Percentiles rank a stretch among this genome's conserved stretches.
phyloP scores from a whole-genome alignment of 225 moss, liverwort and hornwort species.

The Ulota crispa region DNA sequence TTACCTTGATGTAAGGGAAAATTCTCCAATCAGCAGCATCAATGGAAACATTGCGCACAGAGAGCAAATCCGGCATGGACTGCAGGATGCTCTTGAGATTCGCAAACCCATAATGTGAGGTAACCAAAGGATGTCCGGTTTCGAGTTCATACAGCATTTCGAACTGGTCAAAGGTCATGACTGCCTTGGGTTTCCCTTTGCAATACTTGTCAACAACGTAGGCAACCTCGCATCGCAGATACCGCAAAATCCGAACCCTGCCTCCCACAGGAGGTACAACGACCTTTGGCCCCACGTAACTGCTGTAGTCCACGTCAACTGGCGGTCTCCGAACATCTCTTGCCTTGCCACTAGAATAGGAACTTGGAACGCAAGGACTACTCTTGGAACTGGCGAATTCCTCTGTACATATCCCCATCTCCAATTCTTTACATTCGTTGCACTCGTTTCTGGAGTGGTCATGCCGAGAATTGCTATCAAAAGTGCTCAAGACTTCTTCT shows the following conservation, averaged over 20 bases:
- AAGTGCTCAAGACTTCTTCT: constrained; percentile 14
- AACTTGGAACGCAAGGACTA: constrained; percentile 2
- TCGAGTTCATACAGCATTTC: constrained; percentile 77
- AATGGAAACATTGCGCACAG: constrained; percentile 46
- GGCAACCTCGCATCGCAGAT: constrained; percentile 72
- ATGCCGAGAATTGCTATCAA: constrained; percentile 22
- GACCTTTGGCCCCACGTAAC: constrained; percentile 24
- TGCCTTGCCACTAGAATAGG: constrained; percentile 22
- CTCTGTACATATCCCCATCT: constrained; percentile 27
- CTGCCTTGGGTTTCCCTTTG: constrained; percentile 51
- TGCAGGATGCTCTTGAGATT: constrained; percentile 69
- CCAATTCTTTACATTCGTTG: constrained; percentile 35
- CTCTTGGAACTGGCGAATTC: constrained; percentile 2
- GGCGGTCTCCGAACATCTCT: constrained; percentile 23
- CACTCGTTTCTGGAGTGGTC: constrained; percentile 25
- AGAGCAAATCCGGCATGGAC: constrained; percentile 74
- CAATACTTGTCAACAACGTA: constrained; percentile 69
- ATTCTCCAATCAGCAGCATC: constrained; percentile 54
- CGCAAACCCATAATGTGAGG: constrained; percentile 71
- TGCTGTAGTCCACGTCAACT: constrained; percentile 35
- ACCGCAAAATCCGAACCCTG: constrained; percentile 67
- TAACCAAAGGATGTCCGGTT: constrained; percentile 71
- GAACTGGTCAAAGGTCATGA: constrained; percentile 54
- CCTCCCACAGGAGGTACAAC: constrained; percentile 51
- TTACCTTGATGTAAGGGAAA: constrained; percentile 50